Base-by-base conservation (phyloP, 352 stramenopile species). In the Thraustochytrium striatum region DNA sequence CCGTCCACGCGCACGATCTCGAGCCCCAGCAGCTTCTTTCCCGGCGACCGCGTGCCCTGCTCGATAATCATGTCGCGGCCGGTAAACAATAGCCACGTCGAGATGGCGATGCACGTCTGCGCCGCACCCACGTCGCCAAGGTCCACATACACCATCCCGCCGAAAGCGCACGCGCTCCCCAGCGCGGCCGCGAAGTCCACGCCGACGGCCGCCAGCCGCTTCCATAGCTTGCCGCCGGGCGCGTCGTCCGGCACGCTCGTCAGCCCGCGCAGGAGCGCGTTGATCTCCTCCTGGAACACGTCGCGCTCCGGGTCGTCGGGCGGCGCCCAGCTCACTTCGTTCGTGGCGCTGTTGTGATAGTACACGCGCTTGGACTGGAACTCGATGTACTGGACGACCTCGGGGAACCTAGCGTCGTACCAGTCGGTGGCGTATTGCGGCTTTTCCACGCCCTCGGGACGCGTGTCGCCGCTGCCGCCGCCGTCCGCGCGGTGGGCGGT, bases 11-110 rank as follows among this genome's bases (percentile, higher is more conserved):
- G 55, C 55, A 80, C 70, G 61, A 80, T 80, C 47, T 80, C 70
- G 9, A 80, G 70, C 70, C 79, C 79, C 33, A 80, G 58, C n/a
- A 80, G 55, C 13, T 47, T 52, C 58, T 80, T 80, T 21, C 70
- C 70, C 0, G 58, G 55, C 11, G 70, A 80, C 19, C 70, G 55
- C 0, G 70, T 80, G 52, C 70, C 70, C 16, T 39, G 38, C 33
- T 80, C 70, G 57, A 80, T 58, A 57, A 80, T 80, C 58, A 80
- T 70, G 33, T 80, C 70, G 21, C 70, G 28, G 36, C 55, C 21
- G 1, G 57, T 33, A 25, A 80, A 80, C n/a, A 75, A 30, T n/a
- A 57, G 19, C 70, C 70, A 80, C 1, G 70, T 69, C 32, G 70
- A 69, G 9, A 80, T 19, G 25, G 57, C 53, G 13, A 61, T 33